phyloP scores from a whole-genome alignment of 495 filamentous ascomycete genomes.

The Trichoderma asperelloides region DNA sequence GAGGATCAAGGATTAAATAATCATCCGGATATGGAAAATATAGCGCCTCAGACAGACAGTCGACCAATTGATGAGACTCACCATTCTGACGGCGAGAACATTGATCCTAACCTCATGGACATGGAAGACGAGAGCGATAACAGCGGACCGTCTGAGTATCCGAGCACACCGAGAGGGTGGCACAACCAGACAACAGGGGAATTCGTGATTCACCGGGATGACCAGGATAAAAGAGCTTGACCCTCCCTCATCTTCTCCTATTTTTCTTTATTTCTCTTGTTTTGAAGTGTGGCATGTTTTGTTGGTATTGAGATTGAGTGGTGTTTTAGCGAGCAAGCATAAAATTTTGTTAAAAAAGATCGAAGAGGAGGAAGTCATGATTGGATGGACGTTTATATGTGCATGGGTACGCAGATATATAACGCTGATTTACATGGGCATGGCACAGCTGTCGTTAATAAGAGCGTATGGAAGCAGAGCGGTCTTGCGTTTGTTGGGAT shows the following conservation, averaged over 20 bases:
- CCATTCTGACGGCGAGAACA: constrained; percentile 33
- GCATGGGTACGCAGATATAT: too few relatives aligned
- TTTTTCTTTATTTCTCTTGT: not conserved
- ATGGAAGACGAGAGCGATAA: constrained; percentile 22
- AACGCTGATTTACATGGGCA: too few relatives aligned
- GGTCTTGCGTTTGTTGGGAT: not conserved
- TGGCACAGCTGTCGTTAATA: too few relatives aligned
- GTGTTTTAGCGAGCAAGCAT: too few relatives aligned
- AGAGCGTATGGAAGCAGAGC: too few relatives aligned
- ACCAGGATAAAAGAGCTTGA: constrained; percentile 11
- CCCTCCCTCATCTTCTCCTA: not conserved
- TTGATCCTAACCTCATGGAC: constrained; percentile 21
- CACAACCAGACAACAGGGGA: constrained; percentile 9
- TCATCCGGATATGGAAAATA: too few relatives aligned
- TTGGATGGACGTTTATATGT: too few relatives aligned
- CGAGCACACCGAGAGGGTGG: constrained; percentile 26
- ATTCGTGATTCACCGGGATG: constrained; percentile 42
- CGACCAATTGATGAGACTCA: not conserved
- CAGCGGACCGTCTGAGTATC: constrained; percentile 32
- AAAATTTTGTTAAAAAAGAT: too few relatives aligned
- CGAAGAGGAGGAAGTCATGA: too few relatives aligned
- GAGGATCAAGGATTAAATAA: not conserved
- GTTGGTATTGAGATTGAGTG: too few relatives aligned
- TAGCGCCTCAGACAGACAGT: too few relatives aligned
- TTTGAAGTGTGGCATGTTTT: not conserved